Conservation (phyloP, 1,139 yeast species). For the Saccharomycopsis hybrid region DNA sequence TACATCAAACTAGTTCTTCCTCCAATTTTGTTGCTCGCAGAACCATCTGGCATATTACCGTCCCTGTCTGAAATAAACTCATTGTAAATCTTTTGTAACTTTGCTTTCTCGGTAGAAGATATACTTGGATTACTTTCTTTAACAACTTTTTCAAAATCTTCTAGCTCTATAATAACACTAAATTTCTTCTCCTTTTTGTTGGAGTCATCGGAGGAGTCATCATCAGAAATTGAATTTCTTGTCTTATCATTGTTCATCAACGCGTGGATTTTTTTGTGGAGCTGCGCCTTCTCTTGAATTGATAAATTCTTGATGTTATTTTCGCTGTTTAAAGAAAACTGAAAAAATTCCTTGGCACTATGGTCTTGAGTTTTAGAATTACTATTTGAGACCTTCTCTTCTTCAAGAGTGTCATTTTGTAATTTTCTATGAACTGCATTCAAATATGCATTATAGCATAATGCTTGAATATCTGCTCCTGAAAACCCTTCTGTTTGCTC, state of each 20-base stretch:
- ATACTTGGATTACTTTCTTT: slow-evolving; percentile 83
- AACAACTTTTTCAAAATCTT: slow-evolving; percentile 59
- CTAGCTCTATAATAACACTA: slow-evolving; percentile 38
- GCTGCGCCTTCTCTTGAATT: slow-evolving; percentile 40
- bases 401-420: slow-evolving; percentile 32
- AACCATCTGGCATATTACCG: slow-evolving; percentile 86
- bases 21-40: slow-evolving; percentile 76
- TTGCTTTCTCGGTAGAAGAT: slow-evolving; percentile 60
- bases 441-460: slow-evolving; percentile 86
- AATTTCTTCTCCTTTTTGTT: background rate
- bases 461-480: slow-evolving; percentile 93
- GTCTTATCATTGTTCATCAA: background rate
- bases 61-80: slow-evolving; percentile 76
- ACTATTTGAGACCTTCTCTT: slow-evolving; percentile 30
- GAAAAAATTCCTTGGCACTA: slow-evolving; percentile 27
- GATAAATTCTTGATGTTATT: slow-evolving; percentile 26
- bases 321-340: slow-evolving; percentile 33
- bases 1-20: slow-evolving; percentile 74
- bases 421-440: slow-evolving; percentile 81
- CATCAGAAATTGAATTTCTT: background rate
- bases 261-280: slow-evolving; percentile 43
- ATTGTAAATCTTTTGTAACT: slow-evolving; percentile 57
- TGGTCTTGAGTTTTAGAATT: slow-evolving; percentile 28
- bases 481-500: slow-evolving; percentile 66
- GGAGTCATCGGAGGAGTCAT: background rate